Evolutionary conservation across 169 alveolate species (phyloP).

Genomic region (Cryptosporidium sp.): DNA sequence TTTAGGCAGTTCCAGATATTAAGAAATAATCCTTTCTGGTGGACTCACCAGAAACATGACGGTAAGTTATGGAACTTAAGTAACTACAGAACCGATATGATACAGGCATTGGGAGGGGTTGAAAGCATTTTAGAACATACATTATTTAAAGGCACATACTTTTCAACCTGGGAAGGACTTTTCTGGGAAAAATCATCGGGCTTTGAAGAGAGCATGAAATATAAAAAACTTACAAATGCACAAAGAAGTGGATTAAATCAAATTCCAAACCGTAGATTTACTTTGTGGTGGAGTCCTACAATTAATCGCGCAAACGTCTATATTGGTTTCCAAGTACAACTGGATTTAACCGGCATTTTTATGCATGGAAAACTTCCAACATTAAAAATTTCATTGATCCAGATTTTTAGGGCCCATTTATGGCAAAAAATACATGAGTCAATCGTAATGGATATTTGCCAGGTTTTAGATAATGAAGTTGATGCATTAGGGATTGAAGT

Average conservation of each 20-base stretch:
- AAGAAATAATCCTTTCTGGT: conserved; percentile 99
- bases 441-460: conserved; percentile 99
- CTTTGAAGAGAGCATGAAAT: conserved; percentile 99
- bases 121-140: conserved; percentile 99
- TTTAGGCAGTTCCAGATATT: conserved; percentile 97
- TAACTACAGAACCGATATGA: conserved; percentile 99
- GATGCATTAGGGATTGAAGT: conserved; percentile 98
- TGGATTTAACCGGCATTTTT: conserved; percentile 99
- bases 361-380: conserved; percentile 99
- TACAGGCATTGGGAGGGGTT: conserved; percentile 99
- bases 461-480: conserved; percentile 98
- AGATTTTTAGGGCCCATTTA: conserved; percentile 99
- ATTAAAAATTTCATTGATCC: conserved; percentile 97
- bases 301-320: conserved; percentile 99
- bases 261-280: conserved; percentile 99
- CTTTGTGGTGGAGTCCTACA: conserved; percentile 99
- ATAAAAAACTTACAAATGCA: conserved; percentile 99
- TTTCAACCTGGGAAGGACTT: conserved; percentile 99
- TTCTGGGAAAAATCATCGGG: conserved; percentile 99
- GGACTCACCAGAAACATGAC: conserved; percentile 99
- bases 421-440: conserved; percentile 99
- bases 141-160: conserved; percentile 99
- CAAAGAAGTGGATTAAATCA: conserved; percentile 99
- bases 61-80: conserved; percentile 99
- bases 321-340: conserved; percentile 99